Conservation (phyloP, 2,329 filamentous ascomycete genomes). For the Leptographium wingfieldii region DNA sequence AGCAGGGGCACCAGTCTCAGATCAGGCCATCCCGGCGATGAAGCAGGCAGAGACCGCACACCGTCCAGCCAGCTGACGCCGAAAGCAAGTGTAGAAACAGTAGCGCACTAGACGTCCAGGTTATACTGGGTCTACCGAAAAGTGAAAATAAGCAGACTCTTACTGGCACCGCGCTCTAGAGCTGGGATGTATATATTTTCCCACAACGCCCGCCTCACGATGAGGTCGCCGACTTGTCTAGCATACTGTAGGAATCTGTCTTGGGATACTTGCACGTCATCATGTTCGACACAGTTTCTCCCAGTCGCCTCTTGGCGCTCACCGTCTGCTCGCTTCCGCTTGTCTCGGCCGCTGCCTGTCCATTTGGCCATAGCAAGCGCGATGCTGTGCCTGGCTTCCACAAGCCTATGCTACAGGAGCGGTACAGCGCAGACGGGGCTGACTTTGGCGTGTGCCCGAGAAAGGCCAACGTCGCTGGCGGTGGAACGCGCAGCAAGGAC, state of each 20-base stretch:
- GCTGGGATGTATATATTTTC: not conserved
- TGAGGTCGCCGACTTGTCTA: not conserved
- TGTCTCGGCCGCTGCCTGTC: not conserved
- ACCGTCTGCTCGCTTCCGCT: not conserved
- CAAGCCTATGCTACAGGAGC: not conserved
- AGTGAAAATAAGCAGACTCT: no score
- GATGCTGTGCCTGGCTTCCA: not conserved
- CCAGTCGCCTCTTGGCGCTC: not conserved
- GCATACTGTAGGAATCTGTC: not conserved
- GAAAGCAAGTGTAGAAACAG: not conserved
- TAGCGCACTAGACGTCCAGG: not conserved
- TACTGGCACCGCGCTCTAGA: not conserved
- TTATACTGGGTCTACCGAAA: not conserved
- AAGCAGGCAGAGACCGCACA: no score
- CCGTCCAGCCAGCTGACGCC: no score
- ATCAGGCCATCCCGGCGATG: no score
- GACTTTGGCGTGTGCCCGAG: not conserved
- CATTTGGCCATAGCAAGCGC: not conserved
- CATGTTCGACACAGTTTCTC: not conserved
- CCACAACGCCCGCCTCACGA: not conserved
- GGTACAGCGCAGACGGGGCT: not conserved
- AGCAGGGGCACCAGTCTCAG: no score
- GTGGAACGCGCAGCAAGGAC: constrained; percentile 55
- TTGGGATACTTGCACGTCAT: not conserved
- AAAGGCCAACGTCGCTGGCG: constrained; percentile 30